A percentile compares a stretch with the other conserved stretches of the same genome.
Conservation (phyloP, 1,284 basidiomycete genomes). For the Cutaneotrichosporon sp. region DNA sequence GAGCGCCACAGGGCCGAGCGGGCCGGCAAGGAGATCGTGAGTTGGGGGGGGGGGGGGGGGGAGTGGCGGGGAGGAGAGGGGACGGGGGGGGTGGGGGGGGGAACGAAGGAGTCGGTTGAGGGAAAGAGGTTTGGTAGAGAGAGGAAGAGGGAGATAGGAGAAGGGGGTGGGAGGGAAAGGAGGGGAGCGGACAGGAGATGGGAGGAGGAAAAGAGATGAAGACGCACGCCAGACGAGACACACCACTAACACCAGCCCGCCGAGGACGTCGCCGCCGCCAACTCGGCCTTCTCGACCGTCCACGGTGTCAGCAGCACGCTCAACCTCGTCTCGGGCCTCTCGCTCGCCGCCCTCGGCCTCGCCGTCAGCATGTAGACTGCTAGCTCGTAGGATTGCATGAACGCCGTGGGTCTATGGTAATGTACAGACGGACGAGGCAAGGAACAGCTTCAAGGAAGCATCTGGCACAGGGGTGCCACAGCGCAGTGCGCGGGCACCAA, state of each 20-base stretch:
- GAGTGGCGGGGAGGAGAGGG: no score
- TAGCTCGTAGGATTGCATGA: not conserved
- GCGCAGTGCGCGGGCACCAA: not conserved
- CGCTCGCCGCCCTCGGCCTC: constrained; percentile 69
- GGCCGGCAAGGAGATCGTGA: constrained; percentile 65
- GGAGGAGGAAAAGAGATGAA: not conserved
- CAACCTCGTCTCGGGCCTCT: constrained; percentile 65
- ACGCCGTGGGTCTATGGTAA: constrained; percentile 3
- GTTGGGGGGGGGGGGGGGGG: constrained; percentile 22
- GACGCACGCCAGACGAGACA: no score
- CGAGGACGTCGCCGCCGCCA: constrained; percentile 66
- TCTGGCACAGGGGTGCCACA: not conserved
- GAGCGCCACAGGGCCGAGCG: constrained; percentile 71
- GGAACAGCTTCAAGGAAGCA: not conserved
- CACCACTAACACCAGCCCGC: constrained; percentile 60
- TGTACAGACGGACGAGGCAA: constrained; percentile 1
- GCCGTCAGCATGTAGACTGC: constrained; percentile 51
- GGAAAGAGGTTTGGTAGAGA: not conserved
- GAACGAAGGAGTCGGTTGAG: not conserved
- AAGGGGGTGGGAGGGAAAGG: not conserved
- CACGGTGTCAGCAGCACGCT: constrained; percentile 64
- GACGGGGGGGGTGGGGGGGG: no score
- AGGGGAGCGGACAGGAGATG: not conserved
- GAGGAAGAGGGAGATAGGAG: not conserved
- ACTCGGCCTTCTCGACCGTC: constrained; percentile 63